Evolutionary conservation across 495 filamentous ascomycete genomes (phyloP).

Genomic region (Pyrenula massariospora): DNA sequence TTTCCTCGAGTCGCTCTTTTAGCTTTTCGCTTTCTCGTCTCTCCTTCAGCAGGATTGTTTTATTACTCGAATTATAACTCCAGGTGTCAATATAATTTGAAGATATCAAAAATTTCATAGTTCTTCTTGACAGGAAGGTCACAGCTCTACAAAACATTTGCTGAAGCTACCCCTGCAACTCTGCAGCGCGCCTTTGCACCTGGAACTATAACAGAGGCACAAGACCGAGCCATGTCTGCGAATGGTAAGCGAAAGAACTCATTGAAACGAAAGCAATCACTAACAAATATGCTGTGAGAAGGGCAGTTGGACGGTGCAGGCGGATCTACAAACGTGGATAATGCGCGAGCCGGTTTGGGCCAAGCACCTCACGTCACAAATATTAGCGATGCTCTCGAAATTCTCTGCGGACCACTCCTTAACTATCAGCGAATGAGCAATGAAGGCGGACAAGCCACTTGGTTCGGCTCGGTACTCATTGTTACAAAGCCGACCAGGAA

Average conservation of each 20-base stretch:
- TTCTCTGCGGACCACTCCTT: conserved; percentile 70
- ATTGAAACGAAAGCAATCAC: not conserved
- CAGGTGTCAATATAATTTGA: too few species aligned
- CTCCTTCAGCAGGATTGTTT: not conserved
- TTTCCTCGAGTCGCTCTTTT: not conserved
- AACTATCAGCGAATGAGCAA: conserved; percentile 78
- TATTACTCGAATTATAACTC: too few species aligned
- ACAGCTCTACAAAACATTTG: not conserved
- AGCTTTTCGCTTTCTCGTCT: not conserved
- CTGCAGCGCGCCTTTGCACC: too few species aligned
- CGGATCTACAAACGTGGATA: not conserved
- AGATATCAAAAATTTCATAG: not conserved
- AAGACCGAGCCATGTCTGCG: not conserved
- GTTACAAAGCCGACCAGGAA: conserved; percentile 56
- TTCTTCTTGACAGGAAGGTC: not conserved
- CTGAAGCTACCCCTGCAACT: not conserved
- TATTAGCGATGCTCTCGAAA: conserved; percentile 35
- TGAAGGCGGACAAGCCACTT: conserved; percentile 34
- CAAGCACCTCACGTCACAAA: conserved; percentile 1
- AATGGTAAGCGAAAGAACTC: not conserved
- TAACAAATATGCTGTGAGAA: not conserved
- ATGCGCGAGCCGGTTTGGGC: conserved; percentile 4
- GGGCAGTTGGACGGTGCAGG: not conserved
- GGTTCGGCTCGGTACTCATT: conserved; percentile 76
- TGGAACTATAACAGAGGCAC: too few species aligned